Evolutionary conservation across 1,284 basidiomycete species (phyloP).

Genomic region (Somion occarium): DNA sequence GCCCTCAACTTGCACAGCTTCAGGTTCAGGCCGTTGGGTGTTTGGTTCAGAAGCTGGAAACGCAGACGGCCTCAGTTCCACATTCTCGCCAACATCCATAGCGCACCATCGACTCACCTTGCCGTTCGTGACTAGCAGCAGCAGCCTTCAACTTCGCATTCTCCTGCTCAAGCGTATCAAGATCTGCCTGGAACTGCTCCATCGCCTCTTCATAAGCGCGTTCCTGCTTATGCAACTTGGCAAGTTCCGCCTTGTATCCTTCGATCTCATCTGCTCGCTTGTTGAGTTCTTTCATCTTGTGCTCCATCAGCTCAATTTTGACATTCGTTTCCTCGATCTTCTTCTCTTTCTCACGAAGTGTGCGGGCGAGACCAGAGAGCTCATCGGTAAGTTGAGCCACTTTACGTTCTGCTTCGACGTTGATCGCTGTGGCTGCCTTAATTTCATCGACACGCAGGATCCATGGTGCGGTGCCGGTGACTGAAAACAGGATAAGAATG

Average conservation of each 20-base stretch:
- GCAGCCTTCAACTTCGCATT: slow-evolving; percentile 76
- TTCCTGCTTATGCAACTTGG: slow-evolving; percentile 82
- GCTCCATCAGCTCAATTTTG: slow-evolving; percentile 93
- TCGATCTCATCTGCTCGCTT: slow-evolving; percentile 82
- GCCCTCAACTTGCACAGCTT: slow-evolving; percentile 64
- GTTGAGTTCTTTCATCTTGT: slow-evolving; percentile 86
- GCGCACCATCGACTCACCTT: slow-evolving; percentile 42
- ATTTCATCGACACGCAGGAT: slow-evolving; percentile 82
- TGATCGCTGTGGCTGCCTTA: slow-evolving; percentile 78
- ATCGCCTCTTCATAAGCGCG: slow-evolving; percentile 89
- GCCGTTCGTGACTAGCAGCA: slow-evolving; percentile 58
- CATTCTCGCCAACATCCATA: neutral
- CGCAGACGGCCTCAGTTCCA: too few species aligned
- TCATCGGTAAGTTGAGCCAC: slow-evolving; percentile 85
- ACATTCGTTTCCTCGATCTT: slow-evolving; percentile 84
- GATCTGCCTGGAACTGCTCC: slow-evolving; percentile 86
- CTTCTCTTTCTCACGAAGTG: slow-evolving; percentile 84
- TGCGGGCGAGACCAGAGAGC: slow-evolving; percentile 80
- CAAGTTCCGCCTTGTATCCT: slow-evolving; percentile 78
- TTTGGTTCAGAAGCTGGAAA: slow-evolving; percentile 29
- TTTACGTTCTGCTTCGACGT: slow-evolving; percentile 89
- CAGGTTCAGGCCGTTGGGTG: slow-evolving; percentile 50
- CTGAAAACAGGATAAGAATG: slow-evolving; percentile 34
- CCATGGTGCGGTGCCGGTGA: slow-evolving; percentile 84
- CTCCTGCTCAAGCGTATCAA: slow-evolving; percentile 85